Percentiles rank a stretch among this genome's conserved stretches.
These are phyloP conservation scores for Xylaria intraflava DNA, from an alignment of 495 filamentous ascomycete species.

Conservation along the genomic window DNA sequence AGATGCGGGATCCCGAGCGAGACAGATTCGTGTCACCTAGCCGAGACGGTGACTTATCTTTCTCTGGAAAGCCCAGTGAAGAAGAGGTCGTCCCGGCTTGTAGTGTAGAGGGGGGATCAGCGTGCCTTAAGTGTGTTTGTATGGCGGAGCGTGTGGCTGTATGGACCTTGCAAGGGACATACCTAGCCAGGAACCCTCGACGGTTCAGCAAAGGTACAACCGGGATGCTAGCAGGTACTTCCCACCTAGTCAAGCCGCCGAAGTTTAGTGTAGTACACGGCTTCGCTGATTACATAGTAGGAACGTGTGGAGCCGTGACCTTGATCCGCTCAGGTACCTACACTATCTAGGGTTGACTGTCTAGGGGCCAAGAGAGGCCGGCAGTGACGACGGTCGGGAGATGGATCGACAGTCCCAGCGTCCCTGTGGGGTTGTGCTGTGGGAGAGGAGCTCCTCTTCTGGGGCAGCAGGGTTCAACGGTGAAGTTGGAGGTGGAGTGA, in stretches of 20 bases:
- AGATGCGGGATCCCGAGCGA: slow-evolving; percentile 44
- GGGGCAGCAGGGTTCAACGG: slow-evolving; percentile 14
- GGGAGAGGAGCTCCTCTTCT: slow-evolving; percentile 17
- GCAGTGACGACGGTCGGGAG: slow-evolving; percentile 40
- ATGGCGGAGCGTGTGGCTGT: slow-evolving; percentile 52
- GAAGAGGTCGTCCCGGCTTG: slow-evolving; percentile 40
- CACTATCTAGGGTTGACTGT: background rate
- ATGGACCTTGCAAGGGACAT: slow-evolving; percentile 31
- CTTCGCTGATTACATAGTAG: slow-evolving; percentile 39
- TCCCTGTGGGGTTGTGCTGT: slow-evolving; percentile 21
- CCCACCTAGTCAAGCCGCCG: slow-evolving; percentile 31
- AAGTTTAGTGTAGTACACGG: slow-evolving; percentile 31
- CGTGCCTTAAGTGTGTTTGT: slow-evolving; percentile 65
- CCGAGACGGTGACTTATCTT: slow-evolving; percentile 24
- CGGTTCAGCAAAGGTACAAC: slow-evolving; percentile 24
- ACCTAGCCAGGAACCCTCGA: slow-evolving; percentile 31
- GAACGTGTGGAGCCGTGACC: slow-evolving; percentile 35
- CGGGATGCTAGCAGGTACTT: slow-evolving; percentile 14
- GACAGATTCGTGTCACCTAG: slow-evolving; percentile 33
- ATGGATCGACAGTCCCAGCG: slow-evolving; percentile 40
- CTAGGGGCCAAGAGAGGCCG: slow-evolving; percentile 10
- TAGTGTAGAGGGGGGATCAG: slow-evolving; percentile 60
- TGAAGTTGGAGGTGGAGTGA: slow-evolving; percentile 8
- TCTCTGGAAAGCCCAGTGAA: slow-evolving; percentile 28
- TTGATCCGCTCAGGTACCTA: slow-evolving; percentile 19